Evolutionary conservation across 306 rosid species (phyloP), one percentile per base, ranked within the genome.

Genomic region (Morella rubra): DNA sequence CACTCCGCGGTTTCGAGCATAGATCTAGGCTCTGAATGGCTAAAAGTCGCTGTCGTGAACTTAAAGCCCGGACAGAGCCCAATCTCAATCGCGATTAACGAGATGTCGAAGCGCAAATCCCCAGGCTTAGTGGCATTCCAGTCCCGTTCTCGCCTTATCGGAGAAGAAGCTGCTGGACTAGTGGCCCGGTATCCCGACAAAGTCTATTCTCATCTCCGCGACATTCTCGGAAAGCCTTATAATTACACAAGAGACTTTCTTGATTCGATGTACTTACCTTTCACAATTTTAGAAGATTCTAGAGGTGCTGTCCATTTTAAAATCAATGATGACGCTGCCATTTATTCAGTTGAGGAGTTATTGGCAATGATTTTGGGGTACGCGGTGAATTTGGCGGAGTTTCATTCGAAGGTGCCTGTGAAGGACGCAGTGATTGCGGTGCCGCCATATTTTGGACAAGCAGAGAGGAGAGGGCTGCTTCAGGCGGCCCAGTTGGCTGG

Each of bases 1-100:
- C 89, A 92, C 77, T 88, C 96, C 16, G 97, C 97, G 49, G 97
- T 92, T 54, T 89, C 89, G 75, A 92, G 97, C 81, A 80, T 95
- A 90, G 99, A 95, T 92, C 99, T 95, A 44, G 99, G 99, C 15
- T 95, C 99, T 1, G 97, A 92, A 69, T 92, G 86, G 89, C 22
- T 89, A 54, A 95, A 95, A 76, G 99, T 92, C 4, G 93, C 97
- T 1, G 99, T 95, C n/a, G 99, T 95, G 37, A 95, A 95, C 75
- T 87, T 95, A 6, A 95, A 92, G 69, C 97, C 97, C 4, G 97
- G 99, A 4, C 97, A 95, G 84, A 87, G 80, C 59, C 99, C 99
- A 24, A 95, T 95, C 82, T 89, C 99, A 0, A 72, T 95, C 52
- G 97, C 97, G 50, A 92, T 95, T 77, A 95, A 95, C 44, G 97